Evolutionary conservation across 805 yeast genomes (phyloP).

Genomic region (Priceomyces haplophilus): DNA sequence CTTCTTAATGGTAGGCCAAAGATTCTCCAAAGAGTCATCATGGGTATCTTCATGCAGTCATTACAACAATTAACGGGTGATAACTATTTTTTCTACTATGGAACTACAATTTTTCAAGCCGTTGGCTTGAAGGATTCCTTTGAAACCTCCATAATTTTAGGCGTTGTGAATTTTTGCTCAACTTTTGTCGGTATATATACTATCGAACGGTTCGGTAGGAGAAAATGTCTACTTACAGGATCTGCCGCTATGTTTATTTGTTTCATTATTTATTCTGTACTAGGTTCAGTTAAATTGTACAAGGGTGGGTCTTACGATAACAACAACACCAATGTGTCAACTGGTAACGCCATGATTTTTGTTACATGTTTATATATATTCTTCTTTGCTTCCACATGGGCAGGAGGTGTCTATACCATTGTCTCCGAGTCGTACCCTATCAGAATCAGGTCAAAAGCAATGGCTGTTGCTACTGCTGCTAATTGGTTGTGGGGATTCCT

Average conservation of each 20-base stretch:
- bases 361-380: conserved; percentile 62
- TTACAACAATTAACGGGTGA: conserved; percentile 62
- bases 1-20: conserved; percentile 62
- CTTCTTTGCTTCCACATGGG: conserved; percentile 75
- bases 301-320: conserved; percentile 37
- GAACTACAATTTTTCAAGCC: conserved; percentile 53
- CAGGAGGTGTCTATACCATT: conserved; percentile 65
- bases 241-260: conserved; percentile 51
- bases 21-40: conserved; percentile 51
- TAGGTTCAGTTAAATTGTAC: conserved; percentile 53
- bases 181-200: conserved; percentile 51
- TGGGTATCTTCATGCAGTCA: conserved; percentile 58
- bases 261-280: conserved; percentile 57
- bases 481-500: conserved; percentile 65
- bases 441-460: conserved; percentile 58
- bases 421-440: conserved; percentile 68
- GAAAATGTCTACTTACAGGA: conserved; percentile 43
- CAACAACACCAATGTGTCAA: conserved; percentile 41
- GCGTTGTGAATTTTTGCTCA: conserved; percentile 52
- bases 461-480: conserved; percentile 63
- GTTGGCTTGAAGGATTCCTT: conserved; percentile 54
- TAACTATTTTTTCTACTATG: conserved; percentile 62
- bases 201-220: conserved; percentile 52
- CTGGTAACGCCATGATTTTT: conserved; percentile 62
- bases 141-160: conserved; percentile 52